phyloP scores from a whole-genome alignment of 352 stramenopile genomes.

The Globisporangium yorkense region DNA sequence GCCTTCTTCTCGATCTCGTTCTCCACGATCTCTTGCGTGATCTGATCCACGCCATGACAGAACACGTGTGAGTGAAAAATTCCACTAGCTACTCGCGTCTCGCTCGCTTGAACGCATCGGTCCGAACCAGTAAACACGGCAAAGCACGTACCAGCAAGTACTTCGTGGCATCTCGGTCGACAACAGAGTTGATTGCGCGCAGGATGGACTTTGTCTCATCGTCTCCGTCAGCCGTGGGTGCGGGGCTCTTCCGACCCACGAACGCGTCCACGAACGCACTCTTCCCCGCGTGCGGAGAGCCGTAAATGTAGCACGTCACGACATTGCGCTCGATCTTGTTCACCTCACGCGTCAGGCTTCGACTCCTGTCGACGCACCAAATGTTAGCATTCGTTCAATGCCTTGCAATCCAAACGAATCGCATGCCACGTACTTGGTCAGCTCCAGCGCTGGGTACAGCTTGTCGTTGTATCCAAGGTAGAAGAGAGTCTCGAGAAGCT shows the following conservation, averaged over 20 bases:
- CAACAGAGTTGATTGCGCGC: constrained; percentile 48
- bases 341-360: constrained; percentile 46
- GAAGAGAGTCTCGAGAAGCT: constrained; percentile 73
- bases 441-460: constrained; percentile 49
- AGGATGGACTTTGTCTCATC: constrained; percentile 33
- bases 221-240: constrained; percentile 13
- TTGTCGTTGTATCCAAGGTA: constrained; percentile 84
- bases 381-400: neutral
- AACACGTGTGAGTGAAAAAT: neutral
- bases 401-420: neutral
- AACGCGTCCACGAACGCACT: constrained; percentile 48
- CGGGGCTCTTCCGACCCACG: constrained; percentile 27
- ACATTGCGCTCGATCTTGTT: constrained; percentile 62
- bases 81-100: no score
- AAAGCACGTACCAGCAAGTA: constrained; percentile 55
- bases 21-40: constrained; percentile 55
- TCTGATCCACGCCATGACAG: constrained; percentile 21
- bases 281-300: constrained; percentile 37
- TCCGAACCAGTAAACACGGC: neutral
- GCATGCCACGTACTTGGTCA: constrained; percentile 40
- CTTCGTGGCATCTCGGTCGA: constrained; percentile 45
- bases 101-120: neutral
- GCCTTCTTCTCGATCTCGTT: constrained; percentile 66
- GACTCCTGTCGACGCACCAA: constrained; percentile 19
- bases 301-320: constrained; percentile 68